Percentiles rank a stretch among this genome's conserved stretches.
Evolutionary conservation across 2,329 filamentous ascomycete genomes (phyloP).

Genomic region (Colletotrichum sp.): DNA sequence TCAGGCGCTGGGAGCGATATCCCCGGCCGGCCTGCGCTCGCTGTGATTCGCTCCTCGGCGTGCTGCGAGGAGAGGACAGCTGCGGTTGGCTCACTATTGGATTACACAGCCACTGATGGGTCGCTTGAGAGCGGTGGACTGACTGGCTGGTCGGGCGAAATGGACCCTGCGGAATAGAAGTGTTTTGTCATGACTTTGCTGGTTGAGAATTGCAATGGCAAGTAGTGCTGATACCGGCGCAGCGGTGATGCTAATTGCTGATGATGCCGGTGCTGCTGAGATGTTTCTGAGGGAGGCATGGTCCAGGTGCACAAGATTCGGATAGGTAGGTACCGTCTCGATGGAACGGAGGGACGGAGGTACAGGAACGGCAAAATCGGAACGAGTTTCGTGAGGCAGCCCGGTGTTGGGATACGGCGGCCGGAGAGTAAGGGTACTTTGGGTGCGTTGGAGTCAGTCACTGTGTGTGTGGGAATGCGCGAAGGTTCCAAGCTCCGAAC

Average conservation of each 20-base stretch:
- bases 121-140: background rate
- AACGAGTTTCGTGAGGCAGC: background rate
- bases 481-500: background rate
- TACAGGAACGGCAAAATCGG: background rate
- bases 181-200: background rate
- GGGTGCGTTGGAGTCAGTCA: background rate
- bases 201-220: background rate
- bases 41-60: background rate
- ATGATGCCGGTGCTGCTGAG: background rate
- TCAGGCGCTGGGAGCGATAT: background rate
- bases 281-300: background rate
- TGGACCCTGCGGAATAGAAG: background rate
- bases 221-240: background rate
- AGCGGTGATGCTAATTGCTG: background rate
- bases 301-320: background rate
- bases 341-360: background rate
- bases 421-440: background rate
- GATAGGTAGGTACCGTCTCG: background rate
- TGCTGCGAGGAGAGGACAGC: background rate
- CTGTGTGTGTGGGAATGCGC: background rate
- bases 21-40: background rate
- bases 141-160: background rate
- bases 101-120: conserved; percentile 1
- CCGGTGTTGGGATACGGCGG: background rate
- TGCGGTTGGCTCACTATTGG: background rate